phyloP scores from a whole-genome alignment of 1,284 basidiomycete species.

The Fomes fomentarius region DNA sequence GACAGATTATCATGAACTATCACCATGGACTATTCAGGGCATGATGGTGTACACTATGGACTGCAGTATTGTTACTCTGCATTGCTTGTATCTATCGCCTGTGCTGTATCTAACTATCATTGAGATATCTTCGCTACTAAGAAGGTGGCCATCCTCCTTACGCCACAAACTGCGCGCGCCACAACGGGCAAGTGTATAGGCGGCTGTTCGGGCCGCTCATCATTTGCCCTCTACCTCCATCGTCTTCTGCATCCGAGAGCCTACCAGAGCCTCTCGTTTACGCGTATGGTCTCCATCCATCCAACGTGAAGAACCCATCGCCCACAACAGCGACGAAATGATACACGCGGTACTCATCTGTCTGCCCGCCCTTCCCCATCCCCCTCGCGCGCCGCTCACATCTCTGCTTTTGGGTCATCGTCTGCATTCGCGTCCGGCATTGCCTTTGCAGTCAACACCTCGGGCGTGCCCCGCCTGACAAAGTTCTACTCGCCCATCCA shows the following conservation, averaged over 20 bases:
- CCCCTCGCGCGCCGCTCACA: slow-evolving; percentile 12
- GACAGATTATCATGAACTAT: too few species aligned
- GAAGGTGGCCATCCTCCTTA: too few species aligned
- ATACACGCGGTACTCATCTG: slow-evolving; percentile 88
- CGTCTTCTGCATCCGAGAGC: neutral
- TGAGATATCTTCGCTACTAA: too few species aligned
- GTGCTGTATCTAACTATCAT: too few species aligned
- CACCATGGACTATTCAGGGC: too few species aligned
- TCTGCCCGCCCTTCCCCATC: slow-evolving; percentile 24
- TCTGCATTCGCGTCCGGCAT: too few species aligned
- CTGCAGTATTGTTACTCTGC: too few species aligned
- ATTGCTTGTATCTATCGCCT: too few species aligned
- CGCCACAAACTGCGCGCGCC: too few species aligned
- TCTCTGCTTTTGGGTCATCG: slow-evolving; percentile 27
- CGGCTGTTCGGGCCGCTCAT: neutral
- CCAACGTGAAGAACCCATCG: neutral
- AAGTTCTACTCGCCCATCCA: slow-evolving; percentile 95
- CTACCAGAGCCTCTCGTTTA: neutral
- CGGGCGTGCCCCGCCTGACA: slow-evolving; percentile 88
- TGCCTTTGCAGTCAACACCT: slow-evolving; percentile 72
- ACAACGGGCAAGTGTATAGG: neutral
- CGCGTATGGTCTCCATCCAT: neutral
- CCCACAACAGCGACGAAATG: slow-evolving; percentile 47
- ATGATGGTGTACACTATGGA: too few species aligned
- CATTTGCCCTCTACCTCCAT: neutral